A percentile compares a stretch with the other conserved stretches of the same genome.
Conservation (phyloP, 805 yeast species). For the Hemisphaericaspora nanyangensis region DNA sequence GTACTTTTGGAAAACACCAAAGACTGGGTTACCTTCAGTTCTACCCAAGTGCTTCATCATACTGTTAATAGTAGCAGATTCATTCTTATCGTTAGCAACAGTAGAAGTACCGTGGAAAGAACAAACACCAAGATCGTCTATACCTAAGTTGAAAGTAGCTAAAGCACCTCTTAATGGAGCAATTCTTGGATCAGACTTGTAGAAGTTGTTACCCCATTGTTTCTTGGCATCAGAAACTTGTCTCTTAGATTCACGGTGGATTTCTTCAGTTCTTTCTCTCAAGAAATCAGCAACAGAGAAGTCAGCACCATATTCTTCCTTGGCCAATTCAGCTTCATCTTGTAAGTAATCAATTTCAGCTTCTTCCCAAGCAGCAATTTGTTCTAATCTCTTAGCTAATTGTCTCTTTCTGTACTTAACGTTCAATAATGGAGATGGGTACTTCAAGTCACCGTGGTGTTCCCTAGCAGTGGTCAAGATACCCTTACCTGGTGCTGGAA, state of each 20-base stretch:
- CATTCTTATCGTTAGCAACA: slow-evolving; percentile 97
- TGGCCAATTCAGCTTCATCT: slow-evolving; percentile 62
- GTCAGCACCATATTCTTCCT: slow-evolving; percentile 49
- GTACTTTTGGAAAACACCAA: slow-evolving; percentile 98
- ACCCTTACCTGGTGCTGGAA: slow-evolving; percentile 99
- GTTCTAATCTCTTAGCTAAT: slow-evolving; percentile 70
- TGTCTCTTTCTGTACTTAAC: slow-evolving; percentile 93
- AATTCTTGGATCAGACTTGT: slow-evolving; percentile 84
- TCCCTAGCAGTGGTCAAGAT: slow-evolving; percentile 97
- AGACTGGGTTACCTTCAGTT: slow-evolving; percentile 94
- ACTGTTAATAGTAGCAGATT: slow-evolving; percentile 81
- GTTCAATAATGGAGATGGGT: slow-evolving; percentile 76
- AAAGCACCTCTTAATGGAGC: slow-evolving; percentile 96
- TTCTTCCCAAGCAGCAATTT: slow-evolving; percentile 82
- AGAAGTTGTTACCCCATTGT: slow-evolving; percentile 96
- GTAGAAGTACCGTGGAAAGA: slow-evolving; percentile 99
- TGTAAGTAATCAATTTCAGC: slow-evolving; percentile 66
- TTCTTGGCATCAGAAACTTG: slow-evolving; percentile 86
- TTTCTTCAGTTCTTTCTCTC: slow-evolving; percentile 82
- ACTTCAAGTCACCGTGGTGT: slow-evolving; percentile 74
- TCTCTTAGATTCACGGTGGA: slow-evolving; percentile 75
- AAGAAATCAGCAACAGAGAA: slow-evolving; percentile 48
- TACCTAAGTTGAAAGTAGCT: slow-evolving; percentile 86
- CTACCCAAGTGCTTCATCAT: slow-evolving; percentile 97
- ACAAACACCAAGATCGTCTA: slow-evolving; percentile 94